phyloP scores from a whole-genome alignment of 495 filamentous ascomycete genomes.

The Evernia prunastri region DNA sequence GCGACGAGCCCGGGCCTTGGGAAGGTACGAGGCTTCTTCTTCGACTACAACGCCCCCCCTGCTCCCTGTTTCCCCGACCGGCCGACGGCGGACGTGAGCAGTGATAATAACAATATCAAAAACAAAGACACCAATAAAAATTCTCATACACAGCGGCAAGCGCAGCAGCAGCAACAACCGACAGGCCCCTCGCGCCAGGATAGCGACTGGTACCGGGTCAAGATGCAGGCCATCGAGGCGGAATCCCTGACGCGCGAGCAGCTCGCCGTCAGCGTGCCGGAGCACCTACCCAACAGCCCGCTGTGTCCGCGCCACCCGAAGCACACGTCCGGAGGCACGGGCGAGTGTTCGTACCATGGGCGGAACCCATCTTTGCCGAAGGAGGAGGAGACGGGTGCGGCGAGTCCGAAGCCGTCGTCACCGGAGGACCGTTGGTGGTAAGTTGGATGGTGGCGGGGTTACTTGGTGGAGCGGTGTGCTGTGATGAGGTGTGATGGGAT shows the following conservation, averaged over 20 bases:
- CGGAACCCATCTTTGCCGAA: slow-evolving; percentile 15
- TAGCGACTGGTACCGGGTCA: slow-evolving; percentile 23
- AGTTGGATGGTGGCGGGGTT: too few species aligned
- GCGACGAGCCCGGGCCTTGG: slow-evolving; percentile 23
- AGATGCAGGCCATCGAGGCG: slow-evolving; percentile 19
- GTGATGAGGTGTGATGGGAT: neutral
- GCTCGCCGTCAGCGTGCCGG: slow-evolving; percentile 54
- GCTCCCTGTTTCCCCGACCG: neutral
- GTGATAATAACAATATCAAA: too few species aligned
- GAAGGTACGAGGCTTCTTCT: slow-evolving; percentile 42
- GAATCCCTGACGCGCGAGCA: slow-evolving; percentile 11
- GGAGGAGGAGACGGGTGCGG: neutral
- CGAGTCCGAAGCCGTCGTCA: neutral
- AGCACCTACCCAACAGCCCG: slow-evolving; percentile 57
- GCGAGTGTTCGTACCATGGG: slow-evolving; percentile 43
- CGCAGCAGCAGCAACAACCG: neutral
- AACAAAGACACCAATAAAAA: neutral
- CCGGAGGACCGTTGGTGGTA: neutral
- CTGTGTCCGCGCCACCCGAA: slow-evolving; percentile 55
- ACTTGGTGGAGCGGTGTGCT: neutral
- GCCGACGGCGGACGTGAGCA: too few species aligned
- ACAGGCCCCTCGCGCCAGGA: neutral
- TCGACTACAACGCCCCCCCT: slow-evolving; percentile 34
- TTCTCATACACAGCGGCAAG: neutral
- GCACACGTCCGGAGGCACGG: slow-evolving; percentile 46